Evolutionary conservation across 2,329 filamentous ascomycete genomes (phyloP), one percentile per base, ranked within the genome.

Genomic region (Fusarium napiforme): DNA sequence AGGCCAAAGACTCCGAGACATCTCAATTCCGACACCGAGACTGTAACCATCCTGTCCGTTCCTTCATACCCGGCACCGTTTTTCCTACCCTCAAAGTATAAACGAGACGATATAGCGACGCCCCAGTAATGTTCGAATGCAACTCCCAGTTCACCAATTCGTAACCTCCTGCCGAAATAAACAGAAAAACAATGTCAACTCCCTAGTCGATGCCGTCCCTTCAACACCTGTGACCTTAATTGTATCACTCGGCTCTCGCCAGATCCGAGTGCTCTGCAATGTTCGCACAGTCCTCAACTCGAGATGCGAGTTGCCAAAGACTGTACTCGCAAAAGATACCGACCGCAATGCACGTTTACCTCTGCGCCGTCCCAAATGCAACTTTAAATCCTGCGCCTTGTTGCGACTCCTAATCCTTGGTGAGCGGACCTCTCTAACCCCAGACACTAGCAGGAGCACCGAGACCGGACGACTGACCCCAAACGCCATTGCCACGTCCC

Each of bases 401-500:
- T 56, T 67, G 64, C 34, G 58, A 46, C 57, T 49, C 46, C 56
- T 43, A 15, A 46, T 56, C 57, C 55, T 56, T 32, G 52, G 61
- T 52, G 39, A 32, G 39, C n/a, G 15, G 32, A 37, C 10, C 11
- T 36, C 49, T 58, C 60, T 91, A 98, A 77, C 95, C 95, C 95
- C 95, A 98, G 76, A 98, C 96, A 74, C 94, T 97, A 74, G 95
- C 95, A 82, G 97, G 94, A 70, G 95, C 93, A 74, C 95, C 93
- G 70, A 97, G 90, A 57, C 91, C 90, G 74, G 91, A 93, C 79
- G 93, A 94, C 78, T 91, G 92, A 67, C 94, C 93, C 95, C 95
- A 97, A 50, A 96, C 93, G 43, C 91, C 92, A 74, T 91, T 92
- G 75, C 93, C 92, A 79, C 91, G 92, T 62, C 93, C 91, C 95